Base-by-base conservation (phyloP, 2,329 filamentous ascomycete genomes). In the Pseudocercospora fuligena region DNA sequence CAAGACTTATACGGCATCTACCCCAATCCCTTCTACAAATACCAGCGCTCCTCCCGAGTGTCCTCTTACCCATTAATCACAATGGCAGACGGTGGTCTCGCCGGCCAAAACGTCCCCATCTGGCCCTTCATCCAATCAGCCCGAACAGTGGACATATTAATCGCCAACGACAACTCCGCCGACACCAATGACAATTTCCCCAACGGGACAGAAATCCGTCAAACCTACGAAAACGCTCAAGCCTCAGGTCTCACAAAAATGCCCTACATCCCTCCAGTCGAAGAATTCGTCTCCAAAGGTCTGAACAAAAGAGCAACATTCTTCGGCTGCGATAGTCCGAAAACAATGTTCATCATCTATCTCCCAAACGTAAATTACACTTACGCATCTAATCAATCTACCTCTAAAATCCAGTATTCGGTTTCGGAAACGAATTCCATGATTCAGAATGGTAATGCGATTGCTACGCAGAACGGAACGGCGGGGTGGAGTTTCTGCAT, bases 111-210 rank as follows among this genome's bases (percentile, higher is more conserved):
- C 75, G 80, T 84, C 66, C 85, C 85, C 0, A 79, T 86, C 64
- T 82, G 81, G 77, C 85, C 85, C 0, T 79, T 87, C 36, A 78
- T 86, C 70, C 82, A 85, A 62, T 78, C 80, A 59, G 71, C 80
- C 6, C 84, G 87, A 63, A 76, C 80, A 65, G 82, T 90, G 67
- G 87, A 89, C 74, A 85, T 90, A 61, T 83, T 91, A 74, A 84
- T 90, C 76, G 88, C 88, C 59, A 83, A 88, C 74, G 89, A 91
- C 79, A 88, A 87, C 61, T 86, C 84, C 5, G 88, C 87, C 72
- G 89, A 91, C 78, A 89, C 86, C 0, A 75, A 80, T 57, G 80
- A 79, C 73, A 79, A 80, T 77, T 90, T 85, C 83, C 88, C 88
- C 70, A 85, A 90, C 75, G 88, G 88, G 64, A 85, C 84, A 40